Conservation (phyloP, 2,329 filamentous ascomycete species). For the Xylariaceae sp. region DNA sequence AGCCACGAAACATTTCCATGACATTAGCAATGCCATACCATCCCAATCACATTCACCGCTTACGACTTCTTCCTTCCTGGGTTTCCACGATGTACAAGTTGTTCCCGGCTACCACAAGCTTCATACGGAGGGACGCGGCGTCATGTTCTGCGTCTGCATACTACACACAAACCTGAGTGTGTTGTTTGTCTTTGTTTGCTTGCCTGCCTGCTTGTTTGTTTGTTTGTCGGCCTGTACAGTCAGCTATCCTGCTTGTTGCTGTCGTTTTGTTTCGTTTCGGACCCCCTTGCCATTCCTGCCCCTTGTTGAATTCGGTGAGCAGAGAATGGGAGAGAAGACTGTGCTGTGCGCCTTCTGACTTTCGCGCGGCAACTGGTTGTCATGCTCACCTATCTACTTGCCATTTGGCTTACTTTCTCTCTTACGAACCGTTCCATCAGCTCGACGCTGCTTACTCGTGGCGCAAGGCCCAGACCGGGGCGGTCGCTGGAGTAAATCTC, state of each 20-base stretch:
- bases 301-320: not conserved
- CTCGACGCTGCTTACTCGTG: not conserved
- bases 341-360: not conserved
- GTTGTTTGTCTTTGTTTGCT: not conserved
- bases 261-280: not conserved
- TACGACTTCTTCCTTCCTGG: slow-evolving; percentile 3
- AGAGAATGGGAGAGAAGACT: not conserved
- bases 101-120: not conserved
- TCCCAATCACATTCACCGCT: not conserved
- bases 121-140: not conserved
- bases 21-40: not conserved
- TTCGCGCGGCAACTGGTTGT: not conserved
- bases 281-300: not conserved
- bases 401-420: not conserved
- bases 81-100: slow-evolving; percentile 6
- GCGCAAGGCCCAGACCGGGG: no score
- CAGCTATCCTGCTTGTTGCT: not conserved
- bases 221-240: no score
- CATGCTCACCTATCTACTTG: not conserved
- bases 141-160: not conserved
- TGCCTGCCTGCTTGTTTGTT: not conserved
- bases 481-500: not conserved
- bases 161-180: not conserved
- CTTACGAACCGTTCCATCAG: not conserved
- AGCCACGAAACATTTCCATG: not conserved